Evolutionary conservation across 129 eudicot species (phyloP).

Genomic region (Helichrysum umbraculigerum): DNA sequence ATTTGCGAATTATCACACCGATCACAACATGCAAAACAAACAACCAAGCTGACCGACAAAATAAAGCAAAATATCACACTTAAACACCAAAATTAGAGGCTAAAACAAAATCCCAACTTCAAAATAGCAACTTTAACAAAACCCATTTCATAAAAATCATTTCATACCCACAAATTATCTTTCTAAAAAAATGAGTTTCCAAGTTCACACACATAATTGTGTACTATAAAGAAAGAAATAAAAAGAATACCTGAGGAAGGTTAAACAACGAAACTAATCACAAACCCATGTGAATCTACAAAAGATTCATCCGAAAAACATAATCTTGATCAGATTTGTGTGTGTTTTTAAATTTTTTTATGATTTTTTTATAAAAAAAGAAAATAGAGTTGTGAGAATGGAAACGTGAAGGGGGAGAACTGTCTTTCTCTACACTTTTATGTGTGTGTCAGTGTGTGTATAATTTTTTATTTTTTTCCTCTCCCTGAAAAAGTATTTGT

Average conservation of each 20-base stretch:
- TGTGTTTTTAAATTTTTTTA: neutral
- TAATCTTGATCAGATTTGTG: slow-evolving; percentile 38
- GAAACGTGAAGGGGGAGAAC: slow-evolving; percentile 28
- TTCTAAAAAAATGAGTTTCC: neutral
- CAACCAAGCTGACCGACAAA: slow-evolving; percentile 24
- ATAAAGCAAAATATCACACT: neutral
- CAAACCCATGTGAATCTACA: slow-evolving; percentile 32
- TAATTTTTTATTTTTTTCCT: neutral
- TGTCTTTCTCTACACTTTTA: slow-evolving; percentile 18
- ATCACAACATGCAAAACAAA: slow-evolving; percentile 40
- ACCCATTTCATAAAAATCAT: slow-evolving; percentile 21
- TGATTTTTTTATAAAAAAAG: neutral
- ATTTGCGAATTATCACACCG: neutral
- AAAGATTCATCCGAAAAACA: slow-evolving; percentile 24
- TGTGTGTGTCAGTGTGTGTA: slow-evolving; percentile 25
- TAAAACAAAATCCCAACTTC: slow-evolving; percentile 16
- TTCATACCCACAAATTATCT: slow-evolving; percentile 11
- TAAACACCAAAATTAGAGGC: neutral
- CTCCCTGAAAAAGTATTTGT: slow-evolving; percentile 4
- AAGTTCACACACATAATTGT: slow-evolving; percentile 21
- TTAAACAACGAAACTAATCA: slow-evolving; percentile 22
- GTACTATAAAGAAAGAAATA: slow-evolving; percentile 16
- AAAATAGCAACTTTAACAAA: neutral
- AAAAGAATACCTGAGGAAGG: slow-evolving; percentile 32
- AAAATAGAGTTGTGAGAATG: slow-evolving; percentile 7